Evolutionary conservation across 2,329 filamentous ascomycete genomes (phyloP), one percentile per base, ranked within the genome.

Genomic region (Aspergillus persii): DNA sequence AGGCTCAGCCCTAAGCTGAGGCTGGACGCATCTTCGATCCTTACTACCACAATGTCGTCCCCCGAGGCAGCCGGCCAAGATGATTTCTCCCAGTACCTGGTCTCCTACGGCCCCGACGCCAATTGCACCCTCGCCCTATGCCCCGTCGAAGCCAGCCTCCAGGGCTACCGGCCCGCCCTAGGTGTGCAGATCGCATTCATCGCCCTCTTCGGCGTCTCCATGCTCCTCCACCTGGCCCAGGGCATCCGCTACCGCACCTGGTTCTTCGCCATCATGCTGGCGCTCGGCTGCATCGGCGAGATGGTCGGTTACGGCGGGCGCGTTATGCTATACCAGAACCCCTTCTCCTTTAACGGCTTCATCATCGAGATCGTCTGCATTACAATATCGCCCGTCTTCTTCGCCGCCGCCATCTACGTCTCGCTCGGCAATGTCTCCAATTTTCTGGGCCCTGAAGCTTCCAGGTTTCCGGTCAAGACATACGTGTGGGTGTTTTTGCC

Each of bases 371-470:
- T 84, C 71, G 36, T 30, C 49, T 51, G 49, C 49, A 51, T 51
- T 51, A 51, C 49, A 51, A 51, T 51, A 30, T 51, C 49, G 49
- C 49, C 49, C 49, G 49, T 51, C 49, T 51, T 51, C 49, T 80
- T 83, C 66, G 80, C 84, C 30, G 87, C 87, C 0, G 85, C 85
- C 59, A 86, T 90, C 68, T 90, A 90, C 70, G 81, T 89, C 56
- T 87, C 84, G 31, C 79, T 89, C 31, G 76, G 76, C n/a, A 68
- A 73, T 56, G 71, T 76, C 58, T 75, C 79, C 58, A 65, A 69
- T 41, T 75, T 71, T 53, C 77, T 78, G 63, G 77, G 71, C 36
- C 57, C 68, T 9, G 61, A 74, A 48, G 74, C 77, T 61, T 80
- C 78, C 6, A 76, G 76, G 62, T 72, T 82, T 59, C 66, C 61